phyloP scores from a whole-genome alignment of 306 rosid genomes.

The Crotalaria pallida region DNA sequence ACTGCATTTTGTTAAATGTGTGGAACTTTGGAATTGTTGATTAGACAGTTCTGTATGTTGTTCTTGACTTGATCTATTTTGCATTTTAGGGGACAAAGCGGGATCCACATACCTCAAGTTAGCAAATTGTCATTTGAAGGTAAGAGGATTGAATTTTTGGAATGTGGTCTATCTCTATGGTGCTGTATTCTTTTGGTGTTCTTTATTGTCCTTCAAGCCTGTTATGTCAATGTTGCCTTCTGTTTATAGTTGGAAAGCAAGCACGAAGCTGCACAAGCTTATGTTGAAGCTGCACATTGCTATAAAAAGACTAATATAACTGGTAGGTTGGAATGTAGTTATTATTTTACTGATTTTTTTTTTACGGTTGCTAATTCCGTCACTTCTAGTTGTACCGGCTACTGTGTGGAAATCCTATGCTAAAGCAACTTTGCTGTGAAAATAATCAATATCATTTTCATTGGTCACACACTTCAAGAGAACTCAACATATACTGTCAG shows the following conservation, averaged over 20 bases:
- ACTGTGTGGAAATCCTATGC: neutral
- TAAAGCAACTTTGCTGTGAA: neutral
- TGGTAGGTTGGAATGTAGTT: slow-evolving; percentile 38
- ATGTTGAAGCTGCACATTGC: slow-evolving; percentile 90
- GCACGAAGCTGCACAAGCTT: slow-evolving; percentile 93
- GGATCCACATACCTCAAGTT: slow-evolving; percentile 68
- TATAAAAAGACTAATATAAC: slow-evolving; percentile 67
- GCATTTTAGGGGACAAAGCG: slow-evolving; percentile 77
- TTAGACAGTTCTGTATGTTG: neutral
- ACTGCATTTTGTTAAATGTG: neutral
- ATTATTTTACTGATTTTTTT: neutral
- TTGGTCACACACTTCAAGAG: neutral
- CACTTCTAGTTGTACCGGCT: neutral
- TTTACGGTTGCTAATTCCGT: neutral
- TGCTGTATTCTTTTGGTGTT: neutral
- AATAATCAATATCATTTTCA: neutral
- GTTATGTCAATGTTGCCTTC: neutral
- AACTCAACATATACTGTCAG: neutral
- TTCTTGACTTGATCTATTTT: slow-evolving; percentile 15
- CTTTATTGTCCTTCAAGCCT: neutral
- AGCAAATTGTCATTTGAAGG: slow-evolving; percentile 88
- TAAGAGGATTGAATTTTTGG: slow-evolving; percentile 25
- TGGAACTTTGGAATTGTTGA: neutral
- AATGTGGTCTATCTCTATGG: neutral
- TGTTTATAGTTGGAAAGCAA: slow-evolving; percentile 76